Evolutionary conservation across 2,329 filamentous ascomycete species (phyloP).

Genomic region (Fusarium nanum): DNA sequence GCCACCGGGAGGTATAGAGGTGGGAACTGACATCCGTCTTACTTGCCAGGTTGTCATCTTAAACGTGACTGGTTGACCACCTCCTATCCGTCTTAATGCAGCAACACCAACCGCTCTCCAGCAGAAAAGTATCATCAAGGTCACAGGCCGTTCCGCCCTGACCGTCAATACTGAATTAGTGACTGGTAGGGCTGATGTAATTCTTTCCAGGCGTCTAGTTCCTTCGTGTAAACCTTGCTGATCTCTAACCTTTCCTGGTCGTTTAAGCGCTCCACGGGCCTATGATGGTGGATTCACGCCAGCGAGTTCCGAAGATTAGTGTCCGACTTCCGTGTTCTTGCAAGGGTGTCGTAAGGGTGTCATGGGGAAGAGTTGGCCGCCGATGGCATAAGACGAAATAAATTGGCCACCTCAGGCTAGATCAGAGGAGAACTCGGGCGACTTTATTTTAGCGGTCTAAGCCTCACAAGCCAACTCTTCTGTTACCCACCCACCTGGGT

Average conservation of each 20-base stretch:
- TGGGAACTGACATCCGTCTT: background rate
- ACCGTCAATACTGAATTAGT: background rate
- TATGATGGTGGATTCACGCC: background rate
- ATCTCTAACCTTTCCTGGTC: background rate
- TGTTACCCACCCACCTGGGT: background rate
- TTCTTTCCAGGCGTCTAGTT: background rate
- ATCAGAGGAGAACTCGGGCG: too few species aligned
- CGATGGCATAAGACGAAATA: too few species aligned
- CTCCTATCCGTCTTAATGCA: background rate
- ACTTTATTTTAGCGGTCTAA: too few species aligned
- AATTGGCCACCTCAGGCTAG: too few species aligned
- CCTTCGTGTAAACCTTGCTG: background rate
- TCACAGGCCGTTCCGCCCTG: background rate
- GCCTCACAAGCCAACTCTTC: too few species aligned
- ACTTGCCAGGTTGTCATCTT: background rate
- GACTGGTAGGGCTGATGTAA: background rate
- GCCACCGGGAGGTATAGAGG: background rate
- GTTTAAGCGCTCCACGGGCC: background rate
- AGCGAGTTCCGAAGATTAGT: background rate
- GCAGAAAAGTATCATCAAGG: background rate
- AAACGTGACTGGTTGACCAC: background rate
- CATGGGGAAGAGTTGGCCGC: too few species aligned
- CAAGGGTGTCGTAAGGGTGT: background rate
- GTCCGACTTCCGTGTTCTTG: background rate
- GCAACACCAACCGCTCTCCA: background rate